Evolutionary conservation across 2,329 filamentous ascomycete genomes (phyloP).

Genomic region (Shiraia sp.): DNA sequence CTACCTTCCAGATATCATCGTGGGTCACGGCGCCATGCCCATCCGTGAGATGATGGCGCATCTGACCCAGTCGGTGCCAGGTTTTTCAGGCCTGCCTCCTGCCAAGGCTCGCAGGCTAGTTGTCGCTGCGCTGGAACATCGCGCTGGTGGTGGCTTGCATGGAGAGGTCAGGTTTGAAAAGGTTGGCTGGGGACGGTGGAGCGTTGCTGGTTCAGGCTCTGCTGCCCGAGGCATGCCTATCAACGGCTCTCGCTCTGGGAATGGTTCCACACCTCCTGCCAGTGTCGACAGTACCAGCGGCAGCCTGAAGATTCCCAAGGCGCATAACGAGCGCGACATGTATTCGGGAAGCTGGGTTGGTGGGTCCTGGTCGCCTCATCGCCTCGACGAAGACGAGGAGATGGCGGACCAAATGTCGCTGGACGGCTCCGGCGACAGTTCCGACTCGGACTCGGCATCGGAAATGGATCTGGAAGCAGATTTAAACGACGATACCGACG

Average conservation of each 20-base stretch:
- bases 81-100: conserved; percentile 85
- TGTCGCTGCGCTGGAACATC: conserved; percentile 87
- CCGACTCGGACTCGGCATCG: conserved; percentile 73
- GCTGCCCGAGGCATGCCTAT: conserved; percentile 55
- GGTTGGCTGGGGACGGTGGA: conserved; percentile 96
- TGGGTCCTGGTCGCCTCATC: conserved; percentile 72
- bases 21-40: conserved; percentile 86
- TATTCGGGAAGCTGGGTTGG: conserved; percentile 65
- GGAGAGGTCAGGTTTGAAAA: conserved; percentile 87
- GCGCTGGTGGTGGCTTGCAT: conserved; percentile 62
- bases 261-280: conserved; percentile 53
- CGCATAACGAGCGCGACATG: conserved; percentile 39
- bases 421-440: conserved; percentile 67
- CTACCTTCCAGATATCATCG: conserved; percentile 86
- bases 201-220: conserved; percentile 59
- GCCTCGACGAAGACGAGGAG: conserved; percentile 49
- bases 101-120: conserved; percentile 89
- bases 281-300: conserved; percentile 48
- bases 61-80: conserved; percentile 88
- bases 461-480: conserved; percentile 72
- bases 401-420: conserved; percentile 91
- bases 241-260: conserved; percentile 37
- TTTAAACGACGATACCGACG: conserved; percentile 81
- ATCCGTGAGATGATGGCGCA: conserved; percentile 96
- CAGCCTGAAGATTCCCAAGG: conserved; percentile 53